Percentiles rank a stretch among this genome's conserved stretches.
phyloP scores from a whole-genome alignment of 768 basidiomycete species.

The Tricholoma hemisulphureum region DNA sequence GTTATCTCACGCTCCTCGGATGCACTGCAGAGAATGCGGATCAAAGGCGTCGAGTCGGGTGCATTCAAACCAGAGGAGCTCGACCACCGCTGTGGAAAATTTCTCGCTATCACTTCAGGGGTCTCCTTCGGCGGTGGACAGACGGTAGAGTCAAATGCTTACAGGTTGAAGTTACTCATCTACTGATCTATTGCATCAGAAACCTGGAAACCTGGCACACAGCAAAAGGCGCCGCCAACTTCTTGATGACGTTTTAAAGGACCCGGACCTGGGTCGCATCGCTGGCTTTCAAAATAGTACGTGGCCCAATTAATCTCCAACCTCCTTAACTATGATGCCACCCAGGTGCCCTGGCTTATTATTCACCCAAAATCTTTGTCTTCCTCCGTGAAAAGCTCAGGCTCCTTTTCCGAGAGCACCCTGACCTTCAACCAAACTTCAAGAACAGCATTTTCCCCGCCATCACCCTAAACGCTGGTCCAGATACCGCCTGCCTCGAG shows the following conservation, averaged over 20 bases:
- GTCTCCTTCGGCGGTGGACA: neutral
- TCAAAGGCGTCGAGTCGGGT: neutral
- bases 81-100: neutral
- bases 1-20: no score
- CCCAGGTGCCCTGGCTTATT: slow-evolving; percentile 3
- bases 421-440: slow-evolving; percentile 9
- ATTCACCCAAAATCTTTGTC: slow-evolving; percentile 9
- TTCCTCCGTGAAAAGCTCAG: neutral
- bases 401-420: slow-evolving; percentile 1
- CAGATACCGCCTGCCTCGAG: slow-evolving; percentile 2
- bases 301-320: neutral
- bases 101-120: neutral
- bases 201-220: neutral
- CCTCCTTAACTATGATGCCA: no score
- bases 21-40: no score
- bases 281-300: slow-evolving; percentile 1
- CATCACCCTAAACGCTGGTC: slow-evolving; percentile 15
- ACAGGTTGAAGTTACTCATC: no score
- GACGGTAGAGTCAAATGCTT: neutral
- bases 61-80: neutral
- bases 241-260: no score
- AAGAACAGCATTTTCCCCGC: slow-evolving; percentile 8
- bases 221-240: neutral
- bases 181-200: neutral
- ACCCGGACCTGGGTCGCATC: neutral